Conservation (phyloP, 192 early-diverging fungal genomes). For the Linnemannia exigua region DNA sequence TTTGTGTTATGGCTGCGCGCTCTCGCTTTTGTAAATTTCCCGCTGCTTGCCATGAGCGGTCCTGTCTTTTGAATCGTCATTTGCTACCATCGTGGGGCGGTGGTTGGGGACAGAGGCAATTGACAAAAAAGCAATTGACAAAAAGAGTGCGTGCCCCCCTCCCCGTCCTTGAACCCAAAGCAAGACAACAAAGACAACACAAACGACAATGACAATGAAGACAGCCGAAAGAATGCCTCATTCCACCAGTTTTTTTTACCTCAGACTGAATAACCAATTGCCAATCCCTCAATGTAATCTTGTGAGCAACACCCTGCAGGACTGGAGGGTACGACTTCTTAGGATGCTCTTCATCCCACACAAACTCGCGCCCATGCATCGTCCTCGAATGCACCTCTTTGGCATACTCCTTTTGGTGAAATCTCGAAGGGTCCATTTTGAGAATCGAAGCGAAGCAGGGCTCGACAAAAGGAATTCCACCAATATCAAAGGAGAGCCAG, state of each 20-base stretch:
- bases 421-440: conserved; percentile 9
- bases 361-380: conserved; percentile 31
- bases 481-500: conserved; percentile 56
- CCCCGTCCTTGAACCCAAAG: too few relatives aligned
- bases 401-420: conserved; percentile 38
- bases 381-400: conserved; percentile 40
- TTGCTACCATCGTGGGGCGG: background rate
- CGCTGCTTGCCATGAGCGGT: too few relatives aligned
- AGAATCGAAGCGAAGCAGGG: conserved; percentile 57
- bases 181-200: background rate
- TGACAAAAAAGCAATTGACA: too few relatives aligned
- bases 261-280: conserved; percentile 46
- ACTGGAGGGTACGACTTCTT: conserved; percentile 36
- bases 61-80: background rate
- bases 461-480: conserved; percentile 45
- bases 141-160: background rate
- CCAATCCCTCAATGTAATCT: conserved; percentile 48
- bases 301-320: conserved; percentile 51
- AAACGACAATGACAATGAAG: background rate
- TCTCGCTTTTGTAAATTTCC: background rate
- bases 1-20: background rate
- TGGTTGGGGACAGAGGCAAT: too few relatives aligned
- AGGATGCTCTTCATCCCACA: conserved; percentile 50
- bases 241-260: too few relatives aligned
- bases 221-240: too few relatives aligned